Conservation (phyloP, 371 early-diverging fungal species). For the Lichtheimia ornata region DNA sequence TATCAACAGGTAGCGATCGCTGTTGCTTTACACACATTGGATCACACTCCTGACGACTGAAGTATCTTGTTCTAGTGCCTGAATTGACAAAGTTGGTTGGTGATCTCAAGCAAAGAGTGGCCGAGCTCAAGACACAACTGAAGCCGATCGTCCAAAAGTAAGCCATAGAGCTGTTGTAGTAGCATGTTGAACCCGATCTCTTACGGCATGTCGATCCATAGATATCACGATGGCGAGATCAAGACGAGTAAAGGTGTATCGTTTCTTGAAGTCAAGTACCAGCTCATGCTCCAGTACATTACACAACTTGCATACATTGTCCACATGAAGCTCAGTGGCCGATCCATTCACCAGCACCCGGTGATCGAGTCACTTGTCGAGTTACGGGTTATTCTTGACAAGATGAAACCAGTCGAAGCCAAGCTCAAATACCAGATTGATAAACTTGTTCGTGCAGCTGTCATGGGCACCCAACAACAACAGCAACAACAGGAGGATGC, state of each 20-base stretch:
- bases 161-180: not conserved
- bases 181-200: not conserved
- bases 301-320: constrained; percentile 74
- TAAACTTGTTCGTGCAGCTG: constrained; percentile 84
- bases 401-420: constrained; percentile 91
- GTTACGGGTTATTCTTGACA: constrained; percentile 83
- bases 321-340: constrained; percentile 78
- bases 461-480: constrained; percentile 43
- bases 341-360: constrained; percentile 62
- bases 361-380: constrained; percentile 76
- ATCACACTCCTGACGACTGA: too few relatives aligned
- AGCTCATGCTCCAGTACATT: constrained; percentile 86
- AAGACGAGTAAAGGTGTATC: constrained; percentile 81
- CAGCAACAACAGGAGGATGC: constrained; percentile 15
- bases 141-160: constrained; percentile 57
- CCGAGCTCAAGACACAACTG: constrained; percentile 56
- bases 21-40: too few relatives aligned
- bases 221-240: constrained; percentile 57
- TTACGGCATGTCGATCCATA: constrained; percentile 12
- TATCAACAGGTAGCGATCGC: too few relatives aligned
- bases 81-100: constrained; percentile 48
- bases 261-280: constrained; percentile 85
- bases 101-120: constrained; percentile 56
- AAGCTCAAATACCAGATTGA: constrained; percentile 96
- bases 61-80: not conserved